Percentiles rank a stretch among this genome's conserved stretches.
phyloP scores from a whole-genome alignment of 2,329 filamentous ascomycete genomes.

The Nigrospora oryzae region DNA sequence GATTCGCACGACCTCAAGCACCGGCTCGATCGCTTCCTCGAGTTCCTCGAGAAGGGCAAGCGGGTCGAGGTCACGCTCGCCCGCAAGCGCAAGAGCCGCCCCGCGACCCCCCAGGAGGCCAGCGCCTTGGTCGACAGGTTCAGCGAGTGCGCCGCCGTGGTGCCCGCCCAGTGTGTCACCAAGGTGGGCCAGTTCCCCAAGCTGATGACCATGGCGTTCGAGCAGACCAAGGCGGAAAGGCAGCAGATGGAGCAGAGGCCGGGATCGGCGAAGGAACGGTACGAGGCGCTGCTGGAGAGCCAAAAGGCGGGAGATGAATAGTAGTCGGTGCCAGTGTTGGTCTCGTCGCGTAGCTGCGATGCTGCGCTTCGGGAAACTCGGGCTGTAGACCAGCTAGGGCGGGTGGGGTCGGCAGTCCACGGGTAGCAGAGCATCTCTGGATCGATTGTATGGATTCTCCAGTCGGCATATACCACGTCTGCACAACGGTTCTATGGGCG shows the following conservation, averaged over 20 bases:
- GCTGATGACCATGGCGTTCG: conserved; percentile 25
- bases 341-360: no score
- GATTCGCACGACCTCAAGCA: conserved; percentile 66
- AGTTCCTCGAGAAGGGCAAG: conserved; percentile 66
- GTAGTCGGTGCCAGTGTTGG: no score
- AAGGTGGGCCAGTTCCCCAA: conserved; percentile 30
- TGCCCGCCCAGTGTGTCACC: conserved; percentile 25
- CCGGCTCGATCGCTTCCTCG: conserved; percentile 55
- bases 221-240: conserved; percentile 17
- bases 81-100: conserved; percentile 54
- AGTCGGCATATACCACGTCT: no score
- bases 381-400: no score
- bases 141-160: conserved; percentile 15
- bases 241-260: neutral
- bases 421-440: no score
- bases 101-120: conserved; percentile 53
- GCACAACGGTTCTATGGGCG: no score
- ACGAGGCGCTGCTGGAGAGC: no score
- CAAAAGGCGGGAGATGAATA: no score
- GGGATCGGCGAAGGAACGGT: no score
- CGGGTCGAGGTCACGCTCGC: conserved; percentile 67
- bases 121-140: conserved; percentile 46
- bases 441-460: no score
- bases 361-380: no score
- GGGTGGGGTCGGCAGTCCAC: no score